Evolutionary conservation across 176 grass and related monocot species (phyloP), one percentile per base, ranked within the genome.

Genomic region (Triticum monococcum): DNA sequence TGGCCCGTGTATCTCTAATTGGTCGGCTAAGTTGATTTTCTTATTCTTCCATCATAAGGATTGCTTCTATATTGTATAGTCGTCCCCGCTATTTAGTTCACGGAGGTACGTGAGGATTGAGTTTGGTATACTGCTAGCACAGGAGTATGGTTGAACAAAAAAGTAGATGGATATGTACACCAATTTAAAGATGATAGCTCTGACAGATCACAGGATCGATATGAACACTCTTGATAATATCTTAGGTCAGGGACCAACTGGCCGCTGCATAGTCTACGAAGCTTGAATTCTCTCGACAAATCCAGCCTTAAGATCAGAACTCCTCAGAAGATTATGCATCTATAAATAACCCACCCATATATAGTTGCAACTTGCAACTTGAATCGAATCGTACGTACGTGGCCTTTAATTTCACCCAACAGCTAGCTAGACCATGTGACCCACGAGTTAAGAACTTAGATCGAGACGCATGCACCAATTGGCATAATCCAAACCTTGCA

Each of bases 341-440:
- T 60, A 60, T 14, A 78, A 78, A 78, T 61, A 24, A 78, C 54
- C 9, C 25, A 52, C 45, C 45, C 50, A 52, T 18, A 33, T 37
- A 78, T 79, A 37, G 77, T 40, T 63, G 57, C 35, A 63, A 35
- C 3, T 62, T 63, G 57, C 57, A 79, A 35, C 3, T 17, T 57
- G 33, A 63, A 35, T 79, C 61, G 3, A 79, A 60, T 37, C 56
- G 22, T 24, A 23, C 68, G 33, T 37, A 66, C 26, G 4, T 64
- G 37, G 12, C 77, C 54, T 79, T 79, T 0, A 62, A 79, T 63
- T 63, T 63, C 35, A 16, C 33, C 33, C 9, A 79, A 63, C 57
- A 79, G 59, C 57, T 73, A 73, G 38, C 70, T 46, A 73, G 70
- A 73, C 35, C n/a, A 48, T 48, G 45, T 48, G n/a, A 40, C 77